Percentiles rank a stretch among this genome's conserved stretches.
These are phyloP conservation scores for Colletotrichum destructivum DNA, from an alignment of 2,329 filamentous ascomycete genomes.

Conservation along the genomic window DNA sequence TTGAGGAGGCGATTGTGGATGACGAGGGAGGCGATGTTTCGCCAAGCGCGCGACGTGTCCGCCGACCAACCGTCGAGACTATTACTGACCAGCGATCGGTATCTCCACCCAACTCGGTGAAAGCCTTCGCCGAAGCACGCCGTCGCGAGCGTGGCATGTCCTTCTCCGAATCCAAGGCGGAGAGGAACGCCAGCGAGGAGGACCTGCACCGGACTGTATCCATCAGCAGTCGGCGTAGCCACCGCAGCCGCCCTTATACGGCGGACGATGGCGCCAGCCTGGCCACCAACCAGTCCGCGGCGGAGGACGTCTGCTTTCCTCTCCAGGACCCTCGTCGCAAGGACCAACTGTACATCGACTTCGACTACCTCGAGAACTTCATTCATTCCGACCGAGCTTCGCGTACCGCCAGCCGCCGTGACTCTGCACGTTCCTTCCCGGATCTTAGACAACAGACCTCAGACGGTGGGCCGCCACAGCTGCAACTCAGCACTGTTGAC, in stretches of 20 bases:
- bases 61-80: slow-evolving; percentile 71
- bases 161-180: slow-evolving; percentile 62
- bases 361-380: slow-evolving; percentile 94
- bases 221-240: slow-evolving; percentile 74
- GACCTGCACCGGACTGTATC: slow-evolving; percentile 81
- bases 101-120: slow-evolving; percentile 96
- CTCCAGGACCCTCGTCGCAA: slow-evolving; percentile 76
- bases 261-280: slow-evolving; percentile 75
- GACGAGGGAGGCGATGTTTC: slow-evolving; percentile 73
- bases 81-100: slow-evolving; percentile 75
- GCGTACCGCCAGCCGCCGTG: slow-evolving; percentile 65
- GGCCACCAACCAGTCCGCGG: slow-evolving; percentile 78
- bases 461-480: slow-evolving; percentile 46
- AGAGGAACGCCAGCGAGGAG: slow-evolving; percentile 60
- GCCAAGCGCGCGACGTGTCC: slow-evolving; percentile 60
- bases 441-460: slow-evolving; percentile 67
- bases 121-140: slow-evolving; percentile 93
- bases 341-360: slow-evolving; percentile 89
- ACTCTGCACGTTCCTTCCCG: slow-evolving; percentile 68
- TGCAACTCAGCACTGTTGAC: slow-evolving; percentile 65
- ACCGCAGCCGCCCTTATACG: slow-evolving; percentile 70
- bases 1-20: slow-evolving; percentile 87
- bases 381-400: slow-evolving; percentile 74
- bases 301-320: slow-evolving; percentile 92
- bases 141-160: slow-evolving; percentile 83